Percentiles rank a stretch among this genome's conserved stretches.
These are phyloP conservation scores for Leccinum insolens DNA, from an alignment of 1,284 basidiomycete genomes.

Conservation along the genomic window DNA sequence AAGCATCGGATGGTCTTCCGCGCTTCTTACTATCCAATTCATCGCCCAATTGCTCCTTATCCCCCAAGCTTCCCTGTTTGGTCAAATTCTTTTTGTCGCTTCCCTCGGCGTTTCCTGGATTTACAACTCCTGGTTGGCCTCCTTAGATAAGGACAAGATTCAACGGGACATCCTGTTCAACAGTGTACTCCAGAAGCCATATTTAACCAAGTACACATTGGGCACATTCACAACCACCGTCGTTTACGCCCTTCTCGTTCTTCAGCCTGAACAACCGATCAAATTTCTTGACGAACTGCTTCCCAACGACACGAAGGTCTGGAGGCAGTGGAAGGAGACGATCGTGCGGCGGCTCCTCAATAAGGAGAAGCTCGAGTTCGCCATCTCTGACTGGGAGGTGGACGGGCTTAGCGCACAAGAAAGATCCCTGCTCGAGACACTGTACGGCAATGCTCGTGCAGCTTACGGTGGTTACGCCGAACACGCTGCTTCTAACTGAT, in stretches of 20 bases:
- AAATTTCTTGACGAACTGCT: conserved; percentile 32
- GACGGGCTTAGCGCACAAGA: conserved; percentile 19
- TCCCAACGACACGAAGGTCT: conserved; percentile 36
- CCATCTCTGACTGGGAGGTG: conserved; percentile 27
- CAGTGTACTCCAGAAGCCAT: conserved; percentile 25
- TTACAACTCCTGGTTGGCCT: conserved; percentile 28
- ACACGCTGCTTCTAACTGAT: conserved; percentile 15
- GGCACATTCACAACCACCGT: conserved; percentile 34
- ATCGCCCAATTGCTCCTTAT: conserved; percentile 34
- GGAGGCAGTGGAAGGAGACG: conserved; percentile 30
- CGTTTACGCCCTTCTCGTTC: conserved; percentile 33
- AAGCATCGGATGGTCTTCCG: conserved; percentile 31
- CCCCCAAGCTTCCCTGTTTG: conserved; percentile 34
- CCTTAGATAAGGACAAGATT: conserved; percentile 33
- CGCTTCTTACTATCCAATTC: conserved; percentile 34
- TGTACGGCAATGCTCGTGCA: conserved; percentile 27
- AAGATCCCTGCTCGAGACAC: conserved; percentile 21
- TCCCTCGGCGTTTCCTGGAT: conserved; percentile 34
- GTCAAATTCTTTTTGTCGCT: conserved; percentile 36
- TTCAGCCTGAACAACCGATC: conserved; percentile 25
- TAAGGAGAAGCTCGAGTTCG: conserved; percentile 30
- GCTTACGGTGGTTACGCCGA: conserved; percentile 24
- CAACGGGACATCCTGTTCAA: conserved; percentile 29
- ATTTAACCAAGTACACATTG: conserved; percentile 31
- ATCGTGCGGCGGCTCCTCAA: conserved; percentile 18